Percentiles rank a stretch among this genome's conserved stretches.
Evolutionary conservation across 176 grass and related monocot species (phyloP).

Genomic region (Oryza longistaminata): DNA sequence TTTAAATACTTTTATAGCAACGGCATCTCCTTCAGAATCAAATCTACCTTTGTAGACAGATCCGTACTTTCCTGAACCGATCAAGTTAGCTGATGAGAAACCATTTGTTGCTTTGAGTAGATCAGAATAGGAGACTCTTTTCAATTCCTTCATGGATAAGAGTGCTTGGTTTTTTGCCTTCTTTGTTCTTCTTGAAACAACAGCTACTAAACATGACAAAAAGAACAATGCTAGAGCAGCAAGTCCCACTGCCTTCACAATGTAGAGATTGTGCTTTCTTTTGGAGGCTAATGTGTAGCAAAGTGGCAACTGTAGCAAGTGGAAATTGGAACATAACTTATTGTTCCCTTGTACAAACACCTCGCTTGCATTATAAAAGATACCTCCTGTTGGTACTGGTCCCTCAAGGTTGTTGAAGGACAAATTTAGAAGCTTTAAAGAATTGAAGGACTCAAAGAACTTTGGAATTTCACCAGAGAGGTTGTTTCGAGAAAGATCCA

Average conservation of each 20-base stretch:
- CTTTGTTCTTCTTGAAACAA: not conserved
- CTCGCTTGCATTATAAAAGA: conserved; percentile 34
- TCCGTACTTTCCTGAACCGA: conserved; percentile 44
- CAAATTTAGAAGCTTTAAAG: conserved; percentile 40
- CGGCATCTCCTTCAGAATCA: not conserved
- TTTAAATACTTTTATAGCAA: conserved; percentile 57
- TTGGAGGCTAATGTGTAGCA: not conserved
- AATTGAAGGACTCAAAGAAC: not conserved
- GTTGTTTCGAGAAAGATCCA: conserved; percentile 50
- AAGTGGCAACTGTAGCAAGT: conserved; percentile 15
- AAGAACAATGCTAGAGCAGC: not conserved
- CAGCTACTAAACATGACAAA: not conserved
- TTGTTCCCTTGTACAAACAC: conserved; percentile 40
- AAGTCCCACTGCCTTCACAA: not conserved
- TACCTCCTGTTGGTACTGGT: conserved; percentile 29
- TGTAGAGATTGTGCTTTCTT: not conserved
- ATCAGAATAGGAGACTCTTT: conserved; percentile 43
- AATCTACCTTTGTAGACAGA: conserved; percentile 46
- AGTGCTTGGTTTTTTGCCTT: not conserved
- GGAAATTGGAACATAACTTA: conserved; percentile 17
- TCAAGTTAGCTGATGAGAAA: conserved; percentile 43
- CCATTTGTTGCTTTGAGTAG: conserved; percentile 43
- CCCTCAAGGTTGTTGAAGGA: conserved; percentile 57
- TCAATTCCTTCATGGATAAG: not conserved
- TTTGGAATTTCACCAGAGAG: conserved; percentile 45